phyloP scores from a whole-genome alignment of 2,329 filamentous ascomycete species.

The Microdochium nivale region DNA sequence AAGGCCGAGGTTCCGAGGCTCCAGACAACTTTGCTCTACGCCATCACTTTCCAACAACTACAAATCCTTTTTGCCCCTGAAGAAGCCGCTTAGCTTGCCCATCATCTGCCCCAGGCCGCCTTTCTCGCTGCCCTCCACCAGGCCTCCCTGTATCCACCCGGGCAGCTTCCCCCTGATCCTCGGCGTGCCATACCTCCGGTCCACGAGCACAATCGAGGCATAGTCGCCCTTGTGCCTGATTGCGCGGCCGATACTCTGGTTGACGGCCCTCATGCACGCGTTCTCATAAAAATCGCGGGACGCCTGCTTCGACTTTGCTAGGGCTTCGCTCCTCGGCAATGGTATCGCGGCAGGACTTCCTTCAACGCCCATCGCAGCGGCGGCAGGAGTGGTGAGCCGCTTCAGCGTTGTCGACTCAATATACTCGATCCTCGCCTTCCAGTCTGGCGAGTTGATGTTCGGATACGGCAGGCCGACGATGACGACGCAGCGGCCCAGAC shows the following conservation, averaged over 20 bases:
- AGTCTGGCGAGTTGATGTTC: constrained; percentile 81
- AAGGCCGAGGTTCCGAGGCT: too few species aligned
- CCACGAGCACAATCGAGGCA: constrained; percentile 79
- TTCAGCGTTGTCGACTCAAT: constrained; percentile 54
- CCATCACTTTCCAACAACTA: not conserved
- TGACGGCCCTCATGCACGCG: constrained; percentile 91
- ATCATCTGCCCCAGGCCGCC: constrained; percentile 49
- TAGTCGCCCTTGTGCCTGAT: constrained; percentile 86
- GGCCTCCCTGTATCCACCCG: constrained; percentile 73
- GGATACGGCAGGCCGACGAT: constrained; percentile 92
- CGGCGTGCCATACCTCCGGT: constrained; percentile 66
- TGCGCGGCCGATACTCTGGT: constrained; percentile 89
- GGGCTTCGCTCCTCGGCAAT: constrained; percentile 18
- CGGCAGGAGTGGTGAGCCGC: constrained; percentile 18
- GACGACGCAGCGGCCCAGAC: constrained; percentile 77
- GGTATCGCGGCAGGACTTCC: not conserved
- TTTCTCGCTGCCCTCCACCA: constrained; percentile 42
- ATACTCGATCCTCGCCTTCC: constrained; percentile 86
- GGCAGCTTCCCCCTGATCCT: constrained; percentile 75
- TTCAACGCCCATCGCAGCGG: constrained; percentile 4
- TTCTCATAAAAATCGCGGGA: constrained; percentile 86
- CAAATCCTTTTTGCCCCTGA: constrained; percentile 37
- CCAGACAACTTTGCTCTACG: too few species aligned
- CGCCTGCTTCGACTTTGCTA: constrained; percentile 38
- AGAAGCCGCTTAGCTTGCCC: constrained; percentile 48